Percentiles rank a stretch among this genome's conserved stretches.
Conservation (phyloP, 2,329 filamentous ascomycete genomes). For the Scytalidium lignicola region DNA sequence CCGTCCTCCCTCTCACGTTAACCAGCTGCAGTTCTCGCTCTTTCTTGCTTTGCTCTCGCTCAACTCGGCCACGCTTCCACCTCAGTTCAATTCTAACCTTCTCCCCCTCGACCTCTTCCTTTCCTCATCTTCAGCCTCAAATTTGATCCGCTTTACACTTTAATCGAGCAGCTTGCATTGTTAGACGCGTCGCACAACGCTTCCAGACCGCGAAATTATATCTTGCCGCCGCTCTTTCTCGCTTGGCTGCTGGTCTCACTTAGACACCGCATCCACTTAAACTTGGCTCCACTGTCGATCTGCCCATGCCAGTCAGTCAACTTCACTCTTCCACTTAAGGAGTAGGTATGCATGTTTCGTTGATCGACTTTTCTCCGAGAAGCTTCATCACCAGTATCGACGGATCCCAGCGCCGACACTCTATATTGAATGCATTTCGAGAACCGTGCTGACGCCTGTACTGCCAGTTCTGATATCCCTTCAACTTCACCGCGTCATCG, state of each 20-base stretch:
- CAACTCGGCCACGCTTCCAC: not conserved
- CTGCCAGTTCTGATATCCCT: not conserved
- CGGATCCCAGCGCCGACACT: not conserved
- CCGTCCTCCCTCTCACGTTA: not conserved
- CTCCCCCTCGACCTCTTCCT: not conserved
- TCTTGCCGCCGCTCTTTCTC: not conserved
- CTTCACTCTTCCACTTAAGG: not conserved
- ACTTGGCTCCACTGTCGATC: not conserved
- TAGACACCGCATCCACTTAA: not conserved
- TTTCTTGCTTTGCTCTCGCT: not conserved
- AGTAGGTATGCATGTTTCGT: not conserved
- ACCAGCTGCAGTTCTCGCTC: not conserved
- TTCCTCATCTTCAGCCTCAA: too few species aligned
- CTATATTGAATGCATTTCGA: not conserved
- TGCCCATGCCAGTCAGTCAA: not conserved
- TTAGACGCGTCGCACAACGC: not conserved
- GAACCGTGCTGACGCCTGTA: not conserved
- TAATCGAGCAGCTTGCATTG: not conserved
- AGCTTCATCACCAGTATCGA: not conserved
- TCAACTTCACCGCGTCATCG: slow-evolving; percentile 16
- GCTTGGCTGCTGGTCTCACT: not conserved
- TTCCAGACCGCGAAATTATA: not conserved
- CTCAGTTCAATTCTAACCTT: not conserved
- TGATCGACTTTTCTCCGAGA: not conserved
- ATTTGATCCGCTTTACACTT: not conserved